Conservation (phyloP, 176 grass and related monocot species). For the Leersia perrieri region DNA sequence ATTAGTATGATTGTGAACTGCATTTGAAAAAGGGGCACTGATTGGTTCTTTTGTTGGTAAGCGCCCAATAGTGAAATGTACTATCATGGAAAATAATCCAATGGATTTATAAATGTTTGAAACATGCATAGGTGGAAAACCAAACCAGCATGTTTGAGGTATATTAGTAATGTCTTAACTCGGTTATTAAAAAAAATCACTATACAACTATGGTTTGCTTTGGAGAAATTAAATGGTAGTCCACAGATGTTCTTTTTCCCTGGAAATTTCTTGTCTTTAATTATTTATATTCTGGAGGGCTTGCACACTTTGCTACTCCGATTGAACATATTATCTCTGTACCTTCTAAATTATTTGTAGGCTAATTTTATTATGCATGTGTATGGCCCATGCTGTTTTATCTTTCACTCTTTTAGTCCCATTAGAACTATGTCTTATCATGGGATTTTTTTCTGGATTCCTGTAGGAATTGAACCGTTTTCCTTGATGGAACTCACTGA, state of each 20-base stretch:
- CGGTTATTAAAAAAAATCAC: neutral
- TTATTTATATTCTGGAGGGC: slow-evolving; percentile 16
- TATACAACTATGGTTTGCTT: slow-evolving; percentile 12
- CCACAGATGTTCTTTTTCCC: slow-evolving; percentile 3
- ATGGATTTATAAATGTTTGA: neutral
- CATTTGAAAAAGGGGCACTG: neutral
- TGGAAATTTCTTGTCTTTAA: neutral
- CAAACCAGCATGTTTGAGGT: slow-evolving; percentile 13
- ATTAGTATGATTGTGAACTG: neutral
- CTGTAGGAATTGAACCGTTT: neutral
- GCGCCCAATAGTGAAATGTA: neutral
- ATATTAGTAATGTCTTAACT: neutral
- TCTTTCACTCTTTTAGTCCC: neutral
- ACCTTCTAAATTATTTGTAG: slow-evolving; percentile 6
- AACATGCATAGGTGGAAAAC: neutral
- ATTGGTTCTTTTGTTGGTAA: slow-evolving; percentile 1
- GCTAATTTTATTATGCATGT: slow-evolving; percentile 19
- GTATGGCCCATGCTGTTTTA: neutral
- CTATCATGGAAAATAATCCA: slow-evolving; percentile 8
- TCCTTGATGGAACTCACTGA: neutral
- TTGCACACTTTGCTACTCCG: slow-evolving; percentile 15
- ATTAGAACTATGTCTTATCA: neutral
- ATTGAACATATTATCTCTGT: neutral
- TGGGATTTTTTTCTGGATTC: neutral
- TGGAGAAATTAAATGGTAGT: slow-evolving; percentile 3